Evolutionary conservation across 2,329 filamentous ascomycete genomes (phyloP).

Genomic region (Magnaporthiopsis rhizophila): DNA sequence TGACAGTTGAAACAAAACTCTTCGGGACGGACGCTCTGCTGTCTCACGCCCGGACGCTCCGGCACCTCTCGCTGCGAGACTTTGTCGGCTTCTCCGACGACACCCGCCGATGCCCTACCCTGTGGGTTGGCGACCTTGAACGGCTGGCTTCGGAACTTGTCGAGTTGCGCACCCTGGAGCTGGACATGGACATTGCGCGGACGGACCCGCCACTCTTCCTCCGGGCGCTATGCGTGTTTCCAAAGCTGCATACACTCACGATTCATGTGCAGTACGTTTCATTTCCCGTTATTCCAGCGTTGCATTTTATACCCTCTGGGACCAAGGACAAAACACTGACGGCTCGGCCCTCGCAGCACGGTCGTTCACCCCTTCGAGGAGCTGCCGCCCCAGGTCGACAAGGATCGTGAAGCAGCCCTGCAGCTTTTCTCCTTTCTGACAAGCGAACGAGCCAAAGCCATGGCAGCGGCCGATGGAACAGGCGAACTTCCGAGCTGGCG

Average conservation of each 20-base stretch:
- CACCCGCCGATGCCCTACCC: constrained; percentile 31
- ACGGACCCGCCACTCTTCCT: constrained; percentile 29
- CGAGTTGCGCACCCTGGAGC: constrained; percentile 31
- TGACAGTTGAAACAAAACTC: constrained; percentile 32
- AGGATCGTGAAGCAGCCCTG: constrained; percentile 28
- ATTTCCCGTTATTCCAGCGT: neutral
- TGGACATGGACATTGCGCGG: constrained; percentile 36
- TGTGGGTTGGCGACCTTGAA: constrained; percentile 25
- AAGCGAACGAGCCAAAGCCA: constrained; percentile 16
- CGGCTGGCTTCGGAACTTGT: constrained; percentile 24
- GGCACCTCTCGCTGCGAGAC: constrained; percentile 33
- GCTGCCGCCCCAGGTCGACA: constrained; percentile 21
- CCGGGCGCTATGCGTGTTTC: constrained; percentile 29
- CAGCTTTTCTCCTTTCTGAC: constrained; percentile 26
- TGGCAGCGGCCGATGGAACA: neutral
- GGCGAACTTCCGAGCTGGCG: constrained; percentile 22
- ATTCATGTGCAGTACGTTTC: constrained; percentile 30
- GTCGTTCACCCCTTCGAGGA: constrained; percentile 25
- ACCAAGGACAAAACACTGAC: neutral
- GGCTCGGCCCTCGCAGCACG: constrained; percentile 18
- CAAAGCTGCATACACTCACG: constrained; percentile 29
- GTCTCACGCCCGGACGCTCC: constrained; percentile 29
- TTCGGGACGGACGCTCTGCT: constrained; percentile 33
- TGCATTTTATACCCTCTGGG: too few species aligned
- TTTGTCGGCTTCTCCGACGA: constrained; percentile 37